Evolutionary conservation across 2,329 filamentous ascomycete genomes (phyloP).

Genomic region (Venturia carpophila): DNA sequence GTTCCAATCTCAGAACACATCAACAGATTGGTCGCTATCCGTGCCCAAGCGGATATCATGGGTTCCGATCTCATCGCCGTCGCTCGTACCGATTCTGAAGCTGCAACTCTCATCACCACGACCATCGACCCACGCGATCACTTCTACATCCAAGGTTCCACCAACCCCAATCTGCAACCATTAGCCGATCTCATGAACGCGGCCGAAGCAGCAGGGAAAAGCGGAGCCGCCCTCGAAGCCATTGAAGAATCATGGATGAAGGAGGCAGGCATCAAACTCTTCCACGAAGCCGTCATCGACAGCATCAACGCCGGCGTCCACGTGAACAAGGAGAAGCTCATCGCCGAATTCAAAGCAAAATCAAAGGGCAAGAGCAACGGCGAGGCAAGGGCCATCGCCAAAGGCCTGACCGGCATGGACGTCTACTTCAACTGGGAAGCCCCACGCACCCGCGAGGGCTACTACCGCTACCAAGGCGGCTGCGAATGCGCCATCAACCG

Average conservation of each 20-base stretch:
- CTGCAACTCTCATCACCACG: constrained; percentile 91
- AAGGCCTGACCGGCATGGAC: constrained; percentile 66
- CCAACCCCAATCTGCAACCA: constrained; percentile 75
- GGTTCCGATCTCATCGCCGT: constrained; percentile 82
- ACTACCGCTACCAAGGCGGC: constrained; percentile 86
- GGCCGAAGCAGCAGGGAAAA: constrained; percentile 75
- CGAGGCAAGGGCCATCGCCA: constrained; percentile 74
- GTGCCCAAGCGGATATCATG: constrained; percentile 98
- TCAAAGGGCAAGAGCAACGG: constrained; percentile 77
- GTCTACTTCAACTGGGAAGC: constrained; percentile 93
- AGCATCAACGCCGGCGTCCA: constrained; percentile 63
- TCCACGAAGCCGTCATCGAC: constrained; percentile 80
- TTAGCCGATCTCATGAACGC: constrained; percentile 86
- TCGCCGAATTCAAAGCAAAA: constrained; percentile 57
- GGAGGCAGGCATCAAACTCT: constrained; percentile 75
- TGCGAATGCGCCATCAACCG: constrained; percentile 87
- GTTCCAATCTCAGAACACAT: constrained; percentile 97
- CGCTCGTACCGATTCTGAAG: constrained; percentile 93
- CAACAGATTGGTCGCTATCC: constrained; percentile 92
- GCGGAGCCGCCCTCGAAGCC: constrained; percentile 70
- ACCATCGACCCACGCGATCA: constrained; percentile 96
- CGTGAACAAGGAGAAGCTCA: constrained; percentile 60
- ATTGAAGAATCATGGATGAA: constrained; percentile 85
- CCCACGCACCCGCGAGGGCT: constrained; percentile 89
- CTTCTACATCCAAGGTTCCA: constrained; percentile 81